These are phyloP conservation scores for Fulvia fulva DNA, from an alignment of 2,329 filamentous ascomycete genomes.

Conservation along the genomic window DNA sequence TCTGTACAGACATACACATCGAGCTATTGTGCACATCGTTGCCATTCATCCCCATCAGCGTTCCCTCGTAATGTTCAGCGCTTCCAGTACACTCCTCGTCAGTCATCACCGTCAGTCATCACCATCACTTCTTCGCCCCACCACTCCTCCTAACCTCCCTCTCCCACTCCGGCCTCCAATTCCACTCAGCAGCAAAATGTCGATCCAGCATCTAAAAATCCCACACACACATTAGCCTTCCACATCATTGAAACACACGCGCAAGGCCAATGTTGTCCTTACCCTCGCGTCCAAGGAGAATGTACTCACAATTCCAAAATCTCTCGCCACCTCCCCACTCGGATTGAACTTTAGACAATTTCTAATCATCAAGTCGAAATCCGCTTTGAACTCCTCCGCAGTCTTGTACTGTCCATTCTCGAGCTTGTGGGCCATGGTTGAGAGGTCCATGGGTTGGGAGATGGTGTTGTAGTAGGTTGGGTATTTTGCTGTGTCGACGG, in stretches of 20 bases:
- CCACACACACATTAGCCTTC: background rate
- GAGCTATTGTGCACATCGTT: no score
- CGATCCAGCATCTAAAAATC: background rate
- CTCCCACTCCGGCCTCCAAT: background rate
- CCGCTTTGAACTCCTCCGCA: background rate
- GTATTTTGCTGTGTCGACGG: background rate
- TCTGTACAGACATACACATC: no score
- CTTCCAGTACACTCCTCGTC: no score
- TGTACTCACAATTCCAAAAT: background rate
- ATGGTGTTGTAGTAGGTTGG: background rate
- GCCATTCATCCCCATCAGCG: no score
- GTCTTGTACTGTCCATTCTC: background rate
- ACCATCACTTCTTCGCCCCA: background rate
- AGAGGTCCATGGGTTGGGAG: background rate
- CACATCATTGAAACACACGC: no score
- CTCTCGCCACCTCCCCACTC: background rate
- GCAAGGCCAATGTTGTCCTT: no score
- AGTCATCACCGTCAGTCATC: background rate
- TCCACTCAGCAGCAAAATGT: background rate
- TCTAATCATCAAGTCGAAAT: constrained; percentile 1
- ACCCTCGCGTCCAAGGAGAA: no score
- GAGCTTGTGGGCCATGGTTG: background rate
- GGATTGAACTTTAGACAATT: background rate
- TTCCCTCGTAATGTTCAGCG: no score
- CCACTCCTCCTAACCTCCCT: background rate